Evolutionary conservation across 306 rosid species (phyloP).

Genomic region (Lupinus albus): DNA sequence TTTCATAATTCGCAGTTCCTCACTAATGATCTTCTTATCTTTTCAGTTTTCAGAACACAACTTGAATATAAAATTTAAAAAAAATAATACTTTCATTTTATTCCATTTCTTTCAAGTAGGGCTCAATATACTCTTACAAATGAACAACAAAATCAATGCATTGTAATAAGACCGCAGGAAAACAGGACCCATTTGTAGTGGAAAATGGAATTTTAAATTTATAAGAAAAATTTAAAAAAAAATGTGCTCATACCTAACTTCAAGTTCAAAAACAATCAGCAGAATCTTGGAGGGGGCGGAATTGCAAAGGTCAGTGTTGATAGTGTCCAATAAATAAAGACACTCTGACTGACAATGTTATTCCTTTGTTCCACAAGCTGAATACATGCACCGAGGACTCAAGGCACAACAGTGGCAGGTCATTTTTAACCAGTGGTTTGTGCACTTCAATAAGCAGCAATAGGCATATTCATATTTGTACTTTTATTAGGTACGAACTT

Average conservation of each 20-base stretch:
- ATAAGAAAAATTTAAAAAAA: neutral
- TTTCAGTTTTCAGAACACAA: no score
- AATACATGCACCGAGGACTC: no score
- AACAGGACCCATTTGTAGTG: neutral
- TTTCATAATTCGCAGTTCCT: no score
- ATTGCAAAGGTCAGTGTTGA: constrained; percentile 6
- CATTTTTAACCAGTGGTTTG: neutral
- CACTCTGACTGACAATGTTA: no score
- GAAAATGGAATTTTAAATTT: neutral
- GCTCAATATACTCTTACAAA: neutral
- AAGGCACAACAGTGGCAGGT: no score
- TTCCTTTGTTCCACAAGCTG: no score
- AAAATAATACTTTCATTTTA: no score
- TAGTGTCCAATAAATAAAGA: constrained; percentile 13
- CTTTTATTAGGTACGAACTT: constrained; percentile 33
- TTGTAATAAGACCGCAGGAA: neutral
- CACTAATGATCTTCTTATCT: no score
- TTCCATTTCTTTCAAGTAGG: neutral
- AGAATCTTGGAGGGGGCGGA: constrained; percentile 32
- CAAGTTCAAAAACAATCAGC: constrained; percentile 15
- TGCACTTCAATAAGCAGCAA: constrained; percentile 54
- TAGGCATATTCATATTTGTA: constrained; percentile 49
- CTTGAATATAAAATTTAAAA: no score
- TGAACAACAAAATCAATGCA: constrained; percentile 7
- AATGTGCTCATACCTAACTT: constrained; percentile 30